Evolutionary conservation across 257 asterid genomes (phyloP).

Genomic region (Nicotiana undulata): DNA sequence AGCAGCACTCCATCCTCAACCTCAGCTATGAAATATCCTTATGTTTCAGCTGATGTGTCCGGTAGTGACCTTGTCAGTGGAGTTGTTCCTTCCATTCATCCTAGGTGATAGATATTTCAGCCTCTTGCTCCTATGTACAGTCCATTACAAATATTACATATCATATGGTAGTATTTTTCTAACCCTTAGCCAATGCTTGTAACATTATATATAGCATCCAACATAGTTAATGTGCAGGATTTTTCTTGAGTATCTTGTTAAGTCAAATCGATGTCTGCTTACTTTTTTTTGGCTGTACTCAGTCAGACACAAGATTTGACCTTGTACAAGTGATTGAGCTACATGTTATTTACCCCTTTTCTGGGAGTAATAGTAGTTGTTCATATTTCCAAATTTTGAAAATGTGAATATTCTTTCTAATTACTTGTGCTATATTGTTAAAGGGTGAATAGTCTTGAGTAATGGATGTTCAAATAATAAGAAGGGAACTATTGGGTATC

Average conservation of each 20-base stretch:
- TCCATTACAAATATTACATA: neutral
- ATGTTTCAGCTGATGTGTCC: conserved; percentile 43
- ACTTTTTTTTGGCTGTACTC: neutral
- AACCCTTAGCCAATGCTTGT: neutral
- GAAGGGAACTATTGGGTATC: no score
- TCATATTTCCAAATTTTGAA: neutral
- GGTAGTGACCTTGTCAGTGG: conserved; percentile 70
- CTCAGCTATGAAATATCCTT: conserved; percentile 23
- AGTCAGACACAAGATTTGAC: neutral
- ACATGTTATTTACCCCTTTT: neutral
- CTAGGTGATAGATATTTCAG: conserved; percentile 39
- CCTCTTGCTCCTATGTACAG: neutral
- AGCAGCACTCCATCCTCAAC: conserved; percentile 40
- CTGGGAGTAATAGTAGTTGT: neutral
- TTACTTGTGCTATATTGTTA: neutral
- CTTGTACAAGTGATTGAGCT: neutral
- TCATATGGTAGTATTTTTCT: neutral
- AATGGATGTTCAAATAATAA: no score
- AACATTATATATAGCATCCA: neutral
- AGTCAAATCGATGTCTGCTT: neutral
- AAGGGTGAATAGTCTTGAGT: no score
- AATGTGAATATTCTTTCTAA: neutral
- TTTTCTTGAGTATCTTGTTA: neutral
- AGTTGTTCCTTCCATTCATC: conserved; percentile 40
- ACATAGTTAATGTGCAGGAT: neutral